These are phyloP conservation scores for Microbotryomycetes sp. DNA, from an alignment of 1,284 basidiomycete species.

Conservation along the genomic window DNA sequence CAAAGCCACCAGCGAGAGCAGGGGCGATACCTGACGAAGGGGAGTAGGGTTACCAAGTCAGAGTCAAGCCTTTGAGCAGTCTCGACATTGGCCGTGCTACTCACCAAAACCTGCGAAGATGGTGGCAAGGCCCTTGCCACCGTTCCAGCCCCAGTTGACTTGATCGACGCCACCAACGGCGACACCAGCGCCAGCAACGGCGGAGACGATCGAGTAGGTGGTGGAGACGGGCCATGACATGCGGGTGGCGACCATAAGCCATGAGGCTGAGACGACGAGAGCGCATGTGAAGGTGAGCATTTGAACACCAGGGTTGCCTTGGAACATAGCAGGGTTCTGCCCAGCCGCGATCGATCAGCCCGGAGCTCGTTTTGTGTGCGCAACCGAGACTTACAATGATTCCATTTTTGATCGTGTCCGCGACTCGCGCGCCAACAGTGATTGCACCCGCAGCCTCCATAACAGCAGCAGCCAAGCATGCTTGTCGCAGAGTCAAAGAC, in stretches of 20 bases:
- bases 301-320: slow-evolving; percentile 46
- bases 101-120: slow-evolving; percentile 42
- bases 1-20: slow-evolving; percentile 45
- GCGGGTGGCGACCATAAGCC: slow-evolving; percentile 46
- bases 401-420: slow-evolving; percentile 48
- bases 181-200: slow-evolving; percentile 48
- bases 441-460: slow-evolving; percentile 48
- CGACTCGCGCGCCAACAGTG: slow-evolving; percentile 46
- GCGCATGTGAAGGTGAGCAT: slow-evolving; percentile 48
- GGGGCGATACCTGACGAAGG: slow-evolving; percentile 37
- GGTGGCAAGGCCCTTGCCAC: slow-evolving; percentile 45
- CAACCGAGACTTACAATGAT: slow-evolving; percentile 38
- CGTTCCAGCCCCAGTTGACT: slow-evolving; percentile 51
- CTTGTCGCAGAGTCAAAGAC: slow-evolving; percentile 47
- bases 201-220: slow-evolving; percentile 43
- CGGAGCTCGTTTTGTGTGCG: slow-evolving; percentile 5
- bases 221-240: slow-evolving; percentile 46
- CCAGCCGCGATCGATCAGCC: background rate
- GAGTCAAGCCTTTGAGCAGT: slow-evolving; percentile 46
- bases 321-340: slow-evolving; percentile 40
- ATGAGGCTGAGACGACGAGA: slow-evolving; percentile 41
- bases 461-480: slow-evolving; percentile 44
- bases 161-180: slow-evolving; percentile 45
- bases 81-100: slow-evolving; percentile 43
- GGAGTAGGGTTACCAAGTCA: too few species aligned